These are phyloP conservation scores for Chaetomiaceae sp. DNA, from an alignment of 2,329 filamentous ascomycete species.

Conservation along the genomic window DNA sequence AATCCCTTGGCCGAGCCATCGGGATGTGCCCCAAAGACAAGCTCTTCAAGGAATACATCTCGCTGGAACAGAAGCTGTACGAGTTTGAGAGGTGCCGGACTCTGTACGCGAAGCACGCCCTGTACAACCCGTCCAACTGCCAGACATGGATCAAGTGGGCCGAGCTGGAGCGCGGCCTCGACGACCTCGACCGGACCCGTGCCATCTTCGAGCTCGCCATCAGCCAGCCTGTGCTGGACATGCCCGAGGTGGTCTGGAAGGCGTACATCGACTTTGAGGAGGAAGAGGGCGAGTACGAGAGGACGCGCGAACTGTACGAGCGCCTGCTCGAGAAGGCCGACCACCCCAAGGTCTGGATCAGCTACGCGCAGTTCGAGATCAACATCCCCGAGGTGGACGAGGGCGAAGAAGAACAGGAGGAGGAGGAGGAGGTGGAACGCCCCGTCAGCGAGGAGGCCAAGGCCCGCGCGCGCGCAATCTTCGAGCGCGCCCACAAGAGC, in stretches of 20 bases:
- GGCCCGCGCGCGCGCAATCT: conserved; percentile 72
- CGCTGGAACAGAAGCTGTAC: conserved; percentile 87
- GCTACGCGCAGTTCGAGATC: conserved; percentile 97
- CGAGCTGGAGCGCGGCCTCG: conserved; percentile 83
- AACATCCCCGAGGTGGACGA: conserved; percentile 68
- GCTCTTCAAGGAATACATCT: conserved; percentile 88
- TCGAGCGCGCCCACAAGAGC: conserved; percentile 75
- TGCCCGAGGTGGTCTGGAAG: conserved; percentile 98
- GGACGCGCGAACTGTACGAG: conserved; percentile 79
- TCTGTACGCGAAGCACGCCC: conserved; percentile 88
- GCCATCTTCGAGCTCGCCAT: conserved; percentile 92
- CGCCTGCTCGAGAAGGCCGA: conserved; percentile 89
- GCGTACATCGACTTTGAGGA: conserved; percentile 98
- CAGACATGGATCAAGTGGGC: conserved; percentile 97
- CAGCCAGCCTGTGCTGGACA: conserved; percentile 76
- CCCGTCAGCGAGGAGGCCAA: conserved; percentile 80
- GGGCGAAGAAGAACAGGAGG: conserved; percentile 54
- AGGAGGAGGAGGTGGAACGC: conserved; percentile 59
- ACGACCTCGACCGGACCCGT: conserved; percentile 80
- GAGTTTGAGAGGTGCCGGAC: conserved; percentile 89
- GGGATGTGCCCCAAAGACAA: conserved; percentile 96
- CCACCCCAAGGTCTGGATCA: conserved; percentile 99
- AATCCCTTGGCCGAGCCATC: conserved; percentile 83
- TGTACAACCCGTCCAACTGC: conserved; percentile 85
- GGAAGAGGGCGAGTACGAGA: conserved; percentile 85